phyloP scores from a whole-genome alignment of 768 basidiomycete genomes.

The Crassisporium funariophilum region DNA sequence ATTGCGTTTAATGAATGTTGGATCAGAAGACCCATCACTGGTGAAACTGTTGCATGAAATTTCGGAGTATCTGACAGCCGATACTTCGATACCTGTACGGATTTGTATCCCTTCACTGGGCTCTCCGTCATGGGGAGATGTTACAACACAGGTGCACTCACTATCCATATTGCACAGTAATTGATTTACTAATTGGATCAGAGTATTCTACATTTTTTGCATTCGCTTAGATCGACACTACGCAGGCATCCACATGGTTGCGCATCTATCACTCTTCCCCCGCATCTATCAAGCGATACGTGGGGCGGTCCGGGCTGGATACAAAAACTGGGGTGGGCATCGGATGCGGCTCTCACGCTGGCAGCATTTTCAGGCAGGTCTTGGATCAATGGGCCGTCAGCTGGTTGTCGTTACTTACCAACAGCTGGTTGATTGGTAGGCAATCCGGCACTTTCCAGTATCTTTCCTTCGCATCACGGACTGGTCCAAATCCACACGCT shows the following conservation, averaged over 20 bases:
- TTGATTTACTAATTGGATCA: slow-evolving; percentile 26
- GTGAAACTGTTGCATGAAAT: slow-evolving; percentile 20
- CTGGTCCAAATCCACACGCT: slow-evolving; percentile 76
- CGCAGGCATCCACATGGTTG: slow-evolving; percentile 60
- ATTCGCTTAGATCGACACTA: slow-evolving; percentile 62
- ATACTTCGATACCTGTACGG: slow-evolving; percentile 43
- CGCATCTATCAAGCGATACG: slow-evolving; percentile 57
- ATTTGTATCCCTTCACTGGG: slow-evolving; percentile 67
- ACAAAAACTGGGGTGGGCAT: slow-evolving; percentile 76
- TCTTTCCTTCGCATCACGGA: slow-evolving; percentile 88
- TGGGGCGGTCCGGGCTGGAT: slow-evolving; percentile 74
- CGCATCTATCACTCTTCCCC: slow-evolving; percentile 67
- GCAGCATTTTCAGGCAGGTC: slow-evolving; percentile 74
- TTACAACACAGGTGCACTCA: slow-evolving; percentile 55
- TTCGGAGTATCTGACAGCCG: slow-evolving; percentile 18
- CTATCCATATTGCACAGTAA: slow-evolving; percentile 18
- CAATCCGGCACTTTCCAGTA: slow-evolving; percentile 70
- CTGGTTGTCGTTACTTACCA: too few species aligned
- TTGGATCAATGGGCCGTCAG: slow-evolving; percentile 4
- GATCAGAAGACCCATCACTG: slow-evolving; percentile 7
- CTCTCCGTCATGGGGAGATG: slow-evolving; percentile 71
- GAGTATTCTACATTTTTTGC: slow-evolving; percentile 75
- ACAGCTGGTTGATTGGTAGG: slow-evolving; percentile 53
- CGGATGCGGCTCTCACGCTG: slow-evolving; percentile 75
- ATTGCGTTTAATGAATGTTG: slow-evolving; percentile 20